phyloP scores from a whole-genome alignment of 2,329 filamentous ascomycete genomes.

The Epichloe hybrida region DNA sequence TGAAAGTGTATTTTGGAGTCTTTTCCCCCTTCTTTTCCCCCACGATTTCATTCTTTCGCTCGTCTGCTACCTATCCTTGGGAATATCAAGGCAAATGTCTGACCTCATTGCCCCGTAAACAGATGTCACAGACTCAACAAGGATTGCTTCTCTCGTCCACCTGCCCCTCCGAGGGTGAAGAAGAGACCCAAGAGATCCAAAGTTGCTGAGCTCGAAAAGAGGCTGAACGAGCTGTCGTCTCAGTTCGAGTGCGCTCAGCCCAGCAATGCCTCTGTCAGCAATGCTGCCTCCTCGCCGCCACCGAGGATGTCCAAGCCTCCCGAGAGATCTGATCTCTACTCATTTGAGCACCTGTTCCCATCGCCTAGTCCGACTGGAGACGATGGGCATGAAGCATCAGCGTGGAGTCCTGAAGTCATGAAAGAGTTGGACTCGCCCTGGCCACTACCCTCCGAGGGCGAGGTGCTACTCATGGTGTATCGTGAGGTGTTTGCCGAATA shows the following conservation, averaged over 20 bases:
- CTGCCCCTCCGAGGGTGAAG: conserved; percentile 33
- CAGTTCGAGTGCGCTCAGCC: conserved; percentile 22
- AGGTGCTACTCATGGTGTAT: conserved; percentile 24
- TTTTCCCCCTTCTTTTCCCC: neutral
- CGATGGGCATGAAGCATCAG: conserved; percentile 10
- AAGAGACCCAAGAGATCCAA: conserved; percentile 33
- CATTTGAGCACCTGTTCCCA: conserved; percentile 25
- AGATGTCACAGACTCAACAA: conserved; percentile 37
- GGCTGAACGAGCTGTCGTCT: conserved; percentile 34
- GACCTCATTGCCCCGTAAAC: neutral
- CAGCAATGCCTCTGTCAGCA: conserved; percentile 6
- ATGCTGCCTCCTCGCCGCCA: conserved; percentile 5
- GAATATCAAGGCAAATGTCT: neutral
- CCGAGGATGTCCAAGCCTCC: conserved; percentile 2
- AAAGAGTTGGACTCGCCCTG: conserved; percentile 21
- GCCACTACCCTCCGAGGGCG: conserved; percentile 29
- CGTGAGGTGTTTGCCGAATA: conserved; percentile 19
- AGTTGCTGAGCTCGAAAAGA: conserved; percentile 36
- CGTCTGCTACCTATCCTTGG: neutral
- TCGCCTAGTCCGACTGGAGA: conserved; percentile 11
- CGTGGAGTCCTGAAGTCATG: conserved; percentile 10
- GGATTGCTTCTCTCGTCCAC: conserved; percentile 31
- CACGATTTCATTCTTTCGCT: neutral
- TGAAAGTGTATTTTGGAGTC: neutral
- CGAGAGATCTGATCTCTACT: conserved; percentile 12